Evolutionary conservation across 495 filamentous ascomycete genomes (phyloP).

Genomic region (Aspergillus ellipticus): DNA sequence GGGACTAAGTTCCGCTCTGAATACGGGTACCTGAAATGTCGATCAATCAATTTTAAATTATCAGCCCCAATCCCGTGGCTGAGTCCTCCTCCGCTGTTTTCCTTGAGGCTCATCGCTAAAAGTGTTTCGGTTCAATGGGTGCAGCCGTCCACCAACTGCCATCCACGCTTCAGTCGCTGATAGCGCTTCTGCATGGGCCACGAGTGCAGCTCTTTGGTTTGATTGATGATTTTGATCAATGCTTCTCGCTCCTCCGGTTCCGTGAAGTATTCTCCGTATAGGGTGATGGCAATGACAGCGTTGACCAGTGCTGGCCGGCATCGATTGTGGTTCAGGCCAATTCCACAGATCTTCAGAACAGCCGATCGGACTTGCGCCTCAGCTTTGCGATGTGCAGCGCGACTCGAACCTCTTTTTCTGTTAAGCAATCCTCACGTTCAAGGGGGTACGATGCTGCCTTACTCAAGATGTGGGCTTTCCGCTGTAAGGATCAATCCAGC

Average conservation of each 20-base stretch:
- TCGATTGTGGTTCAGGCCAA: slow-evolving; percentile 15
- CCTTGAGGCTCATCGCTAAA: no score
- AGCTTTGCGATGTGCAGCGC: slow-evolving; percentile 18
- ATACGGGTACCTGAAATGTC: no score
- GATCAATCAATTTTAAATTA: no score
- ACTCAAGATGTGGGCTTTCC: slow-evolving; percentile 25
- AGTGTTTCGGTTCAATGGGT: not conserved
- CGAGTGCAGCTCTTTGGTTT: not conserved
- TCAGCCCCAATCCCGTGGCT: no score
- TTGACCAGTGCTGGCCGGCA: slow-evolving; percentile 24
- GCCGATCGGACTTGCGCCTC: slow-evolving; percentile 25
- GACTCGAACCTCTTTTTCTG: slow-evolving; percentile 11
- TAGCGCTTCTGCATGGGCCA: slow-evolving; percentile 3
- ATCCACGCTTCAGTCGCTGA: not conserved
- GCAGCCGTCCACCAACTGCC: not conserved
- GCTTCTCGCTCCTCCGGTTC: slow-evolving; percentile 21
- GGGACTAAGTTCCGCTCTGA: not conserved
- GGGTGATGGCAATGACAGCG: slow-evolving; percentile 23
- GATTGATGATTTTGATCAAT: not conserved
- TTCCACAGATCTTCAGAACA: slow-evolving; percentile 25
- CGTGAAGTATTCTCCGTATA: slow-evolving; percentile 29
- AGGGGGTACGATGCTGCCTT: slow-evolving; percentile 4
- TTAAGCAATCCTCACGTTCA: no score
- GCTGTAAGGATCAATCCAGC: slow-evolving; percentile 24
- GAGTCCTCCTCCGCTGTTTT: no score